phyloP scores from a whole-genome alignment of 2,329 filamentous ascomycete genomes.

The Fusarium compactum region DNA sequence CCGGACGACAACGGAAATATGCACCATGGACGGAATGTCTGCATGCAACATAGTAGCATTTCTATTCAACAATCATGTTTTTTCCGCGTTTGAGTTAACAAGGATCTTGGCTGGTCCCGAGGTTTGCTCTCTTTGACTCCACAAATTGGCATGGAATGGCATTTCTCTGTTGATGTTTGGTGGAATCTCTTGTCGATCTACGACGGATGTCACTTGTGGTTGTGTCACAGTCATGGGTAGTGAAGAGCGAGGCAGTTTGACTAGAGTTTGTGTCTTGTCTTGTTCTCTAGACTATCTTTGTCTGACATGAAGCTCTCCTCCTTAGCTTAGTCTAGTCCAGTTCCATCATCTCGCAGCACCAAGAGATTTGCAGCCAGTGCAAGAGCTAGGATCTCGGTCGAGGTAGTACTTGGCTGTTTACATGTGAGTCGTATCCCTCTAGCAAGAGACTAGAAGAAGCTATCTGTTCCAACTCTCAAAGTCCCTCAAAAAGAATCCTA shows the following conservation, averaged over 20 bases:
- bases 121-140: neutral
- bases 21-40: neutral
- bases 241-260: neutral
- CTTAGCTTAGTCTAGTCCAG: neutral
- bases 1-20: slow-evolving; percentile 16
- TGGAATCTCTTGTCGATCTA: neutral
- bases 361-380: neutral
- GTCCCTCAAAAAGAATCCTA: neutral
- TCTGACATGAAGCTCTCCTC: neutral
- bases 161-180: neutral
- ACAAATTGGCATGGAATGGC: neutral
- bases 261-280: neutral
- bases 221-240: neutral
- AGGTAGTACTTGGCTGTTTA: neutral
- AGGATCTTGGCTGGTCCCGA: neutral
- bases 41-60: neutral
- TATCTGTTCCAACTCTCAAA: neutral
- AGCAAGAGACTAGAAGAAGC: neutral
- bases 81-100: neutral
- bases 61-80: neutral
- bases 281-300: neutral
- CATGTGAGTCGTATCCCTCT: neutral
- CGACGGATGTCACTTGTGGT: neutral
- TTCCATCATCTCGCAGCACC: neutral
- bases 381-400: neutral